A percentile compares a stretch with the other conserved stretches of the same genome.
phyloP scores from a whole-genome alignment of 805 yeast genomes.

The Candida adriatica region DNA sequence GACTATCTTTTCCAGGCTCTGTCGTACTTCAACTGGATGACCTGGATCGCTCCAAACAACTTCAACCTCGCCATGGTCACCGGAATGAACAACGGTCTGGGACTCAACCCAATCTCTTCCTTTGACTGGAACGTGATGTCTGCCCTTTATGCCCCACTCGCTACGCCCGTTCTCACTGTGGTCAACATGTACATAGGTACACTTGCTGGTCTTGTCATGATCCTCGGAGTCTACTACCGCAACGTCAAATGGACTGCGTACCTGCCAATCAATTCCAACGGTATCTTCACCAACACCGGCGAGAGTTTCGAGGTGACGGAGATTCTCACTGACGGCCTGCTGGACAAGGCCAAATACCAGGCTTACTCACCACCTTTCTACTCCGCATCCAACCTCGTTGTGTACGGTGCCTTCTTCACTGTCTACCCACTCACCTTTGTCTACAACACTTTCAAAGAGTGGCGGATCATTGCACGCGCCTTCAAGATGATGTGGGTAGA shows the following conservation, averaged over 20 bases:
- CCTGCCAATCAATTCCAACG: constrained; percentile 40
- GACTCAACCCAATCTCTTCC: constrained; percentile 47
- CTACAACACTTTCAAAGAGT: constrained; percentile 38
- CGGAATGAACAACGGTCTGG: constrained; percentile 42
- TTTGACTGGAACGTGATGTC: constrained; percentile 44
- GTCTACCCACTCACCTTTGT: constrained; percentile 45
- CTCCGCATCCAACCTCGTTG: constrained; percentile 53
- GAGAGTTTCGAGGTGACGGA: constrained; percentile 37
- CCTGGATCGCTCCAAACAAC: constrained; percentile 50
- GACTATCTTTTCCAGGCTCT: constrained; percentile 35
- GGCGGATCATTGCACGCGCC: constrained; percentile 26
- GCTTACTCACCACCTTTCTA: constrained; percentile 60
- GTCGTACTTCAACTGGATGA: constrained; percentile 45
- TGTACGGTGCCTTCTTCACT: constrained; percentile 44
- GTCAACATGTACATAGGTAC: constrained; percentile 29
- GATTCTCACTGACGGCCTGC: constrained; percentile 19
- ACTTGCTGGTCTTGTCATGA: constrained; percentile 25
- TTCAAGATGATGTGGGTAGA: constrained; percentile 2
- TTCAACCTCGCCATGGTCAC: constrained; percentile 40
- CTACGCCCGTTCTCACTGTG: constrained; percentile 37
- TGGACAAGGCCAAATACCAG: constrained; percentile 31
- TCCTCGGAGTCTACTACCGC: constrained; percentile 34
- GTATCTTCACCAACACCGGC: constrained; percentile 46
- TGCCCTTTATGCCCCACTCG: constrained; percentile 32
- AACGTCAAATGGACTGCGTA: constrained; percentile 33